A percentile compares a stretch with the other conserved stretches of the same genome.
phyloP scores from a whole-genome alignment of 768 basidiomycete genomes.

The Tricholoma sp. region DNA sequence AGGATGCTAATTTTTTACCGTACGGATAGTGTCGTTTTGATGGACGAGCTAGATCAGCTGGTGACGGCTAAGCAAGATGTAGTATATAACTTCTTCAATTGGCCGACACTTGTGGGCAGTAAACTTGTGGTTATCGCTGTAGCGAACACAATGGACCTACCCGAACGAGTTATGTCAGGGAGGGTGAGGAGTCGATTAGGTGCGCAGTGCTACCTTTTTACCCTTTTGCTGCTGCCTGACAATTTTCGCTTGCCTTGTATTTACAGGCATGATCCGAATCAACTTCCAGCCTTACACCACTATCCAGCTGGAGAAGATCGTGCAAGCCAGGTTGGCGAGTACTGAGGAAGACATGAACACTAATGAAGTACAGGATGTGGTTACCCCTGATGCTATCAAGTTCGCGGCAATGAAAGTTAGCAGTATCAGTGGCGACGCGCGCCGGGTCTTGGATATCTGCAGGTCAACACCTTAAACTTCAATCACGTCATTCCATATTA shows the following conservation, averaged over 20 bases:
- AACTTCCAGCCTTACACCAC: constrained; percentile 89
- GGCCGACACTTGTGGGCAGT: constrained; percentile 88
- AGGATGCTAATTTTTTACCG: not conserved
- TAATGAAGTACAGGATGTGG: constrained; percentile 44
- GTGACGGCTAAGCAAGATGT: constrained; percentile 97
- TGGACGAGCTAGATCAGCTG: constrained; percentile 98
- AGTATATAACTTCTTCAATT: constrained; percentile 99
- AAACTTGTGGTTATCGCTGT: constrained; percentile 94
- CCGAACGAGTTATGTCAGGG: constrained; percentile 88
- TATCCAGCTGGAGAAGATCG: constrained; percentile 76
- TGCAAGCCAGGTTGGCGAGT: constrained; percentile 70
- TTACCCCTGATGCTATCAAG: constrained; percentile 70
- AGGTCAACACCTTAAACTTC: constrained; percentile 40
- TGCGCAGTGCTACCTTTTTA: constrained; percentile 26
- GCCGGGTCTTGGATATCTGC: constrained; percentile 90
- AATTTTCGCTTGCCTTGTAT: not conserved
- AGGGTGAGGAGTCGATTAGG: constrained; percentile 90
- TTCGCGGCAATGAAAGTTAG: constrained; percentile 71
- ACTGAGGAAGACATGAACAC: constrained; percentile 47
- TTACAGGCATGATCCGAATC: constrained; percentile 79
- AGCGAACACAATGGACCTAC: constrained; percentile 97
- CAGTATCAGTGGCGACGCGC: constrained; percentile 88
- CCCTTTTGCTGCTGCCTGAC: not conserved
- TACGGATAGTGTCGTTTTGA: constrained; percentile 78
- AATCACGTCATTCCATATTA: not conserved